A percentile compares a stretch with the other conserved stretches of the same genome.
These are phyloP conservation scores for Pythium plurisporium DNA, from an alignment of 352 stramenopile species.

Conservation along the genomic window DNA sequence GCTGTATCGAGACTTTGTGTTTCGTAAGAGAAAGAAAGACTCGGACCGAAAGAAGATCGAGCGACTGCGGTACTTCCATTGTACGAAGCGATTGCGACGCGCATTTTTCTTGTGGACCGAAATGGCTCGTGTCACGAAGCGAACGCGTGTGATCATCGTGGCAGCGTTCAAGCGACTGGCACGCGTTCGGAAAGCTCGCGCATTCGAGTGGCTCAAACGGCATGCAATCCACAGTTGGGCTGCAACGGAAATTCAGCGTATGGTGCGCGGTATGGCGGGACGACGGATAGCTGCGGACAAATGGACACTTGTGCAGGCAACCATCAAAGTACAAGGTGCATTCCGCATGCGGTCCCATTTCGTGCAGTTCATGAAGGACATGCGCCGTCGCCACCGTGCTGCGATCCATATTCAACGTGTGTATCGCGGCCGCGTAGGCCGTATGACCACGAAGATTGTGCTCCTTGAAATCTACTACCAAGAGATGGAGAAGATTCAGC, in stretches of 20 bases:
- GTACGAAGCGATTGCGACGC: slow-evolving; percentile 33
- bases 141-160: slow-evolving; percentile 28
- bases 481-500: slow-evolving; percentile 51
- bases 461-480: slow-evolving; percentile 48
- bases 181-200: slow-evolving; percentile 31
- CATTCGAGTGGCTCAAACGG: slow-evolving; percentile 36
- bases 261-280: slow-evolving; percentile 43
- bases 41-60: slow-evolving; percentile 45
- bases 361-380: slow-evolving; percentile 32
- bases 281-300: slow-evolving; percentile 29
- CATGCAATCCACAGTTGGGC: slow-evolving; percentile 39
- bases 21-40: slow-evolving; percentile 38
- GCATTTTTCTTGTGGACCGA: slow-evolving; percentile 41
- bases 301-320: slow-evolving; percentile 45
- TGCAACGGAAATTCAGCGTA: slow-evolving; percentile 59
- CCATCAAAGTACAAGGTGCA: slow-evolving; percentile 50
- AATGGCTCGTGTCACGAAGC: slow-evolving; percentile 29
- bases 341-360: slow-evolving; percentile 68
- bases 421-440: slow-evolving; percentile 53
- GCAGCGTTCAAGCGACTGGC: slow-evolving; percentile 28
- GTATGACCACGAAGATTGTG: slow-evolving; percentile 29
- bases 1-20: slow-evolving; percentile 51
- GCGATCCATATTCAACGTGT: slow-evolving; percentile 56
- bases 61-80: slow-evolving; percentile 45
- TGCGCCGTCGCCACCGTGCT: slow-evolving; percentile 36